Evolutionary conservation across 202 grass and related monocot species (phyloP), one percentile per base, ranked within the genome.

Genomic region (Setaria italica): DNA sequence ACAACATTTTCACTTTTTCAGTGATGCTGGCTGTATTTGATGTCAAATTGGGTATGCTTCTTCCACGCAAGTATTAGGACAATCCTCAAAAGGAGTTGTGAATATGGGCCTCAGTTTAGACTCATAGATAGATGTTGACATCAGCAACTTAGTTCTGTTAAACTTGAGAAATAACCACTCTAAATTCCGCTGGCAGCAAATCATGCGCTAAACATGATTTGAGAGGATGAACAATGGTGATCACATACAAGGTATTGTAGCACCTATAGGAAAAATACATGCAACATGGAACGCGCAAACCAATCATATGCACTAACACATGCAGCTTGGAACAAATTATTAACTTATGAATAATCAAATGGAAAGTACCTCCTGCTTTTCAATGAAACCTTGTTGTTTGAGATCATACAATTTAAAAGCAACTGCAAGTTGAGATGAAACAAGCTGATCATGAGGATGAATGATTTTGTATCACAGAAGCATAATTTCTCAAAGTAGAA

Each of bases 321-420:
- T 63, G 51, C 15, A 65, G 2, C 45, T 53, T 11, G 11, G 21
- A 80, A 80, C 33, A 90, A 60, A 76, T 35, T 17, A 53, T 55
- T 76, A n/a, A 42, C 2, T 72, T 57, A 54, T 71, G 11, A 62
- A 73, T 66, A 79, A 49, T 62, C 1, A 89, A 79, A 60, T 5
- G 25, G 25, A 21, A 84, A 32, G 21, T 92, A 98, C 95, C 95
- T 98, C 95, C 82, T 95, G 95, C 87, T 91, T 90, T 85, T 98
- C 91, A 86, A 98, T 98, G 91, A 93, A 98, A 14, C 93, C 93
- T 88, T 98, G 95, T 79, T 98, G 95, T 86, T 98, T 98, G 64
- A 98, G 91, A 79, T 98, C 93, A 80, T 98, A 95, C 82, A 98
- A 79, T 47, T 98, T 85, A 88, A 98, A 98, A 53, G 95, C 94